Conservation (phyloP, 192 early-diverging fungal genomes). For the Entrophospora sp. region DNA sequence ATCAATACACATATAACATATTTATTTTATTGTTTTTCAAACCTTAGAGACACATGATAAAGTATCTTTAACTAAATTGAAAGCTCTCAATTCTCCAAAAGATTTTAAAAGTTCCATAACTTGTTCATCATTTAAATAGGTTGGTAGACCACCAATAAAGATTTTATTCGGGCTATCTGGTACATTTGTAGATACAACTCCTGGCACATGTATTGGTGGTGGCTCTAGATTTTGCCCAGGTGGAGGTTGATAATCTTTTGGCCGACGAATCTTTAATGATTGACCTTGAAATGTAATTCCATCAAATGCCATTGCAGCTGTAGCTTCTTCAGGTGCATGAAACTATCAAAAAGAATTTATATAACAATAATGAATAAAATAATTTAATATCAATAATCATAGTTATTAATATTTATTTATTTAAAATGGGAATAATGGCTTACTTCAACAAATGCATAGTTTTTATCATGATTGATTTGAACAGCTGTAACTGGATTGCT, state of each 20-base stretch:
- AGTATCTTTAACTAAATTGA: slow-evolving; percentile 87
- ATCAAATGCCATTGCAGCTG: slow-evolving; percentile 86
- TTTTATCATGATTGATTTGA: slow-evolving; percentile 90
- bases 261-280: slow-evolving; percentile 82
- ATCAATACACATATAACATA: not conserved
- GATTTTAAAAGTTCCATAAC: slow-evolving; percentile 86
- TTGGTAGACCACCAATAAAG: slow-evolving; percentile 87
- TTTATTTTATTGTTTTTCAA: not conserved
- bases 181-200: slow-evolving; percentile 81
- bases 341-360: slow-evolving; percentile 46
- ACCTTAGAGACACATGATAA: slow-evolving; percentile 68
- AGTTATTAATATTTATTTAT: not conserved
- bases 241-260: slow-evolving; percentile 82
- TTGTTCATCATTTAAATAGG: slow-evolving; percentile 84
- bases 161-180: slow-evolving; percentile 89
- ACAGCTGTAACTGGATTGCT: slow-evolving; percentile 66
- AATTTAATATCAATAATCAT: not conserved
- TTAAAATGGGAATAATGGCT: not conserved
- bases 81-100: slow-evolving; percentile 88
- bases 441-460: slow-evolving; percentile 95
- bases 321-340: slow-evolving; percentile 78
- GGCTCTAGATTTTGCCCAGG: slow-evolving; percentile 39
- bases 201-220: slow-evolving; percentile 58
- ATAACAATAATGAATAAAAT: not conserved
- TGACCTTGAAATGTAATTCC: slow-evolving; percentile 78